Conservation (phyloP, 441 rosid genomes). For the Jatropha multifida region DNA sequence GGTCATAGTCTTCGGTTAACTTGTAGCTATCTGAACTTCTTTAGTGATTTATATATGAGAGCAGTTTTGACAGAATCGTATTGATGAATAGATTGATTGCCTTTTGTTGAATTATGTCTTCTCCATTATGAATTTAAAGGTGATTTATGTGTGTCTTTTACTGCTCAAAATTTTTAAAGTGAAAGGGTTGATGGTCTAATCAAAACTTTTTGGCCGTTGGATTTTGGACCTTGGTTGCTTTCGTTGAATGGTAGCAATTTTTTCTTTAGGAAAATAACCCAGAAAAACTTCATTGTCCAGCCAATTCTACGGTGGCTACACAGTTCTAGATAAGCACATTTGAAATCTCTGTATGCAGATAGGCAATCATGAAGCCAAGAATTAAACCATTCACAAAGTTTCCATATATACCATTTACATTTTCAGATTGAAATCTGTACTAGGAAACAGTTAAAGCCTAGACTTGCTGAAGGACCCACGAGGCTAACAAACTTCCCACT, state of each 20-base stretch:
- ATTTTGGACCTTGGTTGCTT: background rate
- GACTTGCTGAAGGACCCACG: too few species aligned
- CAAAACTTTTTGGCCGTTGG: background rate
- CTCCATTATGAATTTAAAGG: background rate
- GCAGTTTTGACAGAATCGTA: background rate
- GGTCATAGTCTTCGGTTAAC: background rate
- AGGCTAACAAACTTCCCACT: too few species aligned
- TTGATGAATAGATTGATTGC: slow-evolving; percentile 3
- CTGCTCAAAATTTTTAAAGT: background rate
- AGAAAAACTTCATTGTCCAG: background rate
- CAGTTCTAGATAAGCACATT: background rate
- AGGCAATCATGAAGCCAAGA: too few species aligned
- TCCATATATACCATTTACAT: too few species aligned
- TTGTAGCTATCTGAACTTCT: slow-evolving; percentile 2
- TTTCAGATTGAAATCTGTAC: too few species aligned
- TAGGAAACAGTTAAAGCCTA: too few species aligned
- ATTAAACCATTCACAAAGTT: too few species aligned
- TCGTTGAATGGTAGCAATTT: background rate
- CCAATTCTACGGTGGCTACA: background rate
- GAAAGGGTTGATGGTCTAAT: background rate
- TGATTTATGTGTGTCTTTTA: background rate
- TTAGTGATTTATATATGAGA: background rate
- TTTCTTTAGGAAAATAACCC: background rate
- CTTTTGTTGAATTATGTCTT: background rate
- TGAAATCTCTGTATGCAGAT: background rate